A percentile compares a stretch with the other conserved stretches of the same genome.
Conservation (phyloP, 2,329 filamentous ascomycete species). For the Cladophialophora carrionii region DNA sequence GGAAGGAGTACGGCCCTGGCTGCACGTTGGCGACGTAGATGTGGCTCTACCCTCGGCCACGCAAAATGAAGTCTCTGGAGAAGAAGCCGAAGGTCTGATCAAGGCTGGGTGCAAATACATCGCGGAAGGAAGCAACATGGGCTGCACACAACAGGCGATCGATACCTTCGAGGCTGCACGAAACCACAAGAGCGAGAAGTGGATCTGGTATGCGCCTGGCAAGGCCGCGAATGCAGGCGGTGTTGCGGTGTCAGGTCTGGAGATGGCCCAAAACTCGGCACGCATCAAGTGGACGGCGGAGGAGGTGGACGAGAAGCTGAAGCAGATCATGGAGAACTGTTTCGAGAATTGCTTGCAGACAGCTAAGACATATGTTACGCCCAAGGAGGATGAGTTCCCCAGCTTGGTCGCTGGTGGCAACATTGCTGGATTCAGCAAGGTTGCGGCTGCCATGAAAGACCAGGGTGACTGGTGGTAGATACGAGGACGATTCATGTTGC, state of each 20-base stretch:
- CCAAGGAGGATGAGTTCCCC: conserved; percentile 80
- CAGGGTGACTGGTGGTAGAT: conserved; percentile 87
- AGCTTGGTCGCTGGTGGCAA: conserved; percentile 91
- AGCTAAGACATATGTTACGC: conserved; percentile 82
- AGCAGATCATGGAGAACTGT: conserved; percentile 91
- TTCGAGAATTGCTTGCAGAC: conserved; percentile 89
- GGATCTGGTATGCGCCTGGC: conserved; percentile 94
- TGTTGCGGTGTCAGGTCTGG: conserved; percentile 93
- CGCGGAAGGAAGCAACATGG: conserved; percentile 98
- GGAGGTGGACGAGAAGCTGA: conserved; percentile 89
- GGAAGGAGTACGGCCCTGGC: conserved; percentile 85
- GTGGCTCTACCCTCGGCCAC: conserved; percentile 91
- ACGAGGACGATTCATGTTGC: background rate
- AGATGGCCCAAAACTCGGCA: conserved; percentile 98
- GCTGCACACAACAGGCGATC: conserved; percentile 93
- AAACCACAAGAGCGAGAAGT: conserved; percentile 66
- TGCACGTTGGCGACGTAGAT: conserved; percentile 85
- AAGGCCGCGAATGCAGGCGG: conserved; percentile 98
- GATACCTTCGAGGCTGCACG: conserved; percentile 84
- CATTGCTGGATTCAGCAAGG: conserved; percentile 97
- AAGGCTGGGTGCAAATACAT: conserved; percentile 78
- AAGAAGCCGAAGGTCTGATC: conserved; percentile 84
- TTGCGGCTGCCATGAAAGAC: conserved; percentile 89
- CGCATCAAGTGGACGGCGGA: conserved; percentile 83
- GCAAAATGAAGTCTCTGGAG: conserved; percentile 93